Conservation (phyloP, 2,329 filamentous ascomycete species). For the Botrytis elliptica region DNA sequence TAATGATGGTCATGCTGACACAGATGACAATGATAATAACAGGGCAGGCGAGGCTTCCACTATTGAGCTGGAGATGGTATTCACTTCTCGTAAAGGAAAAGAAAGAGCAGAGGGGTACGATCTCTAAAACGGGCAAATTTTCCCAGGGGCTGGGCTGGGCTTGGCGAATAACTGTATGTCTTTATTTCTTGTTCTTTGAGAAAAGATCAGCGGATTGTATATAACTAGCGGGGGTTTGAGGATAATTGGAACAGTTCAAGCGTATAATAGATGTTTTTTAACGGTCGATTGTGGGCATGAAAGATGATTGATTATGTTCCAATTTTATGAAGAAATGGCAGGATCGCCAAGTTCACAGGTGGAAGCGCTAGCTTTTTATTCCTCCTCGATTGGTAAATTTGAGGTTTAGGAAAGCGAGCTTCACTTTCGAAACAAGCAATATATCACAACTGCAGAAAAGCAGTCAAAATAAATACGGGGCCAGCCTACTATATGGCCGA, state of each 20-base stretch:
- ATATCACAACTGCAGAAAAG: background rate
- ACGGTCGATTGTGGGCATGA: background rate
- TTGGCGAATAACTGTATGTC: background rate
- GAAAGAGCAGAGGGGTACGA: background rate
- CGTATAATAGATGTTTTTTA: background rate
- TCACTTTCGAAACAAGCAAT: background rate
- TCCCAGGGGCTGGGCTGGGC: background rate
- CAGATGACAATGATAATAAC: background rate
- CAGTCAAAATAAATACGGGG: background rate
- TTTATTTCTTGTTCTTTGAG: background rate
- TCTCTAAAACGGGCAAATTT: background rate
- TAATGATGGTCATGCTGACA: background rate
- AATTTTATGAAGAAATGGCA: too few species aligned
- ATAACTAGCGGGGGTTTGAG: background rate
- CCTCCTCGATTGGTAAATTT: background rate
- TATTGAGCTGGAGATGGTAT: background rate
- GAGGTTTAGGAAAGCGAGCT: background rate
- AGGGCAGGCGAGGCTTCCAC: background rate
- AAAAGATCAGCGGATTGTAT: background rate
- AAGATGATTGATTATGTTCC: background rate
- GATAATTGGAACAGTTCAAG: background rate
- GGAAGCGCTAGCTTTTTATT: background rate
- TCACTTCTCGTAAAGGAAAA: background rate
- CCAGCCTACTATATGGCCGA: rapidly evolving
- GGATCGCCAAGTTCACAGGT: background rate